A percentile compares a stretch with the other conserved stretches of the same genome.
Conservation (phyloP, 176 grass and related monocot genomes). For the Avena atlantica region DNA sequence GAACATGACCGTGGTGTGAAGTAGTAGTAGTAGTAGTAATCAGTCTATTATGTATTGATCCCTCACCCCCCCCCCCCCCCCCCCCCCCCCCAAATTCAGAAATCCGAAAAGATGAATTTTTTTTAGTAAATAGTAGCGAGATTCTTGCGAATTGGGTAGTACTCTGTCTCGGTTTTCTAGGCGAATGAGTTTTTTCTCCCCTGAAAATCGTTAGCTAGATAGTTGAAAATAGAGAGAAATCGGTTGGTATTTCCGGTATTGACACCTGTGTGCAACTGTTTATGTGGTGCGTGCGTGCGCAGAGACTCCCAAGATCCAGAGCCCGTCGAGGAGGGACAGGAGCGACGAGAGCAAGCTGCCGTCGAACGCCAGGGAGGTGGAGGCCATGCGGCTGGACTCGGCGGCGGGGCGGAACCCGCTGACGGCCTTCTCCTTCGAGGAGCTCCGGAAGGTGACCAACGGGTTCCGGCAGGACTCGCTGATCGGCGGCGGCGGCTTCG, state of each 20-base stretch:
- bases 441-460: constrained; percentile 60
- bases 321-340: constrained; percentile 60
- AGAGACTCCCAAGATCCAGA: constrained; percentile 71
- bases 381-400: constrained; percentile 57
- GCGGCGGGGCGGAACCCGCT: constrained; percentile 59
- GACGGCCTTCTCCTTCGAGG: constrained; percentile 69
- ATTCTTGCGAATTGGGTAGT: not conserved
- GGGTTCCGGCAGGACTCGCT: constrained; percentile 69
- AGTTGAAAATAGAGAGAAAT: not conserved
- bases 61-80: not conserved
- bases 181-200: not conserved
- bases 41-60: not conserved
- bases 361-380: constrained; percentile 71
- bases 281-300: not conserved
- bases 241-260: not conserved
- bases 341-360: constrained; percentile 65
- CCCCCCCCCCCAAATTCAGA: not conserved
- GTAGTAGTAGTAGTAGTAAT: not conserved
- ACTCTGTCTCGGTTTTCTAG: constrained; percentile 28
- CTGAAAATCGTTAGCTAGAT: not conserved
- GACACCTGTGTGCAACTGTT: not conserved
- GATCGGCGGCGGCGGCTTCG: constrained; percentile 81
- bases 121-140: not conserved
- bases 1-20: not conserved
- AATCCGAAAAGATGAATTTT: no score